phyloP scores from a whole-genome alignment of 148 eudicot genomes.

The Rhododendron kiyosumense region DNA sequence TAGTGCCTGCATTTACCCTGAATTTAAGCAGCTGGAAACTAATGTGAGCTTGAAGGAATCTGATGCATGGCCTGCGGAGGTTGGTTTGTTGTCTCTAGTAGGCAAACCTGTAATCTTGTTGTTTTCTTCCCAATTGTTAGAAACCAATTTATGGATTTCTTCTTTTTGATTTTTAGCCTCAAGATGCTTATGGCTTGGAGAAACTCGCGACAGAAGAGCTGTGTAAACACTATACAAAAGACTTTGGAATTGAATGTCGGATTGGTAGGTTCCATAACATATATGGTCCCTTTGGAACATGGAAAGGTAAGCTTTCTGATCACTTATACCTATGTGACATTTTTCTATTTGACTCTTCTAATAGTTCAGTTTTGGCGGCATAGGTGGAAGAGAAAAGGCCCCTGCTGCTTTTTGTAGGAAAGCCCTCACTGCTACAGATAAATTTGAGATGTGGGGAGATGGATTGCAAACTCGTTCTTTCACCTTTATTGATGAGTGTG shows the following conservation, averaged over 20 bases:
- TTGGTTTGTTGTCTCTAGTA: conserved; percentile 7
- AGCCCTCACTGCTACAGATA: conserved; percentile 38
- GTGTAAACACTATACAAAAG: conserved; percentile 39
- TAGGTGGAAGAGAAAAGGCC: conserved; percentile 61
- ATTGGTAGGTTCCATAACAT: conserved; percentile 58
- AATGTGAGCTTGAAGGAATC: conserved; percentile 60
- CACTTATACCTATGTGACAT: background rate
- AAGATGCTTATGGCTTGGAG: conserved; percentile 41
- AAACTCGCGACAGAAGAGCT: conserved; percentile 36
- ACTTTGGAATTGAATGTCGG: conserved; percentile 39
- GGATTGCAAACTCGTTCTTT: conserved; percentile 54
- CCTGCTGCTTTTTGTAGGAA: conserved; percentile 60
- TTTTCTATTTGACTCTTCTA: background rate
- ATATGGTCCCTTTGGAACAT: conserved; percentile 53
- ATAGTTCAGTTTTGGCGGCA: background rate
- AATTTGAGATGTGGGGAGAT: conserved; percentile 66
- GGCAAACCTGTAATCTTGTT: background rate
- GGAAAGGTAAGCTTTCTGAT: conserved; percentile 38
- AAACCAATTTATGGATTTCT: background rate
- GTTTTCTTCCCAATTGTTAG: background rate
- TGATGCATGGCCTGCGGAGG: conserved; percentile 65
- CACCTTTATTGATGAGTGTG: conserved; percentile 60
- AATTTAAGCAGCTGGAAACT: conserved; percentile 57
- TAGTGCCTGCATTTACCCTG: conserved; percentile 58
- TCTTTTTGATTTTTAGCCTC: conserved; percentile 21